Conservation (phyloP, 1,284 basidiomycete genomes). For the Fomitopsis schrenkii region DNA sequence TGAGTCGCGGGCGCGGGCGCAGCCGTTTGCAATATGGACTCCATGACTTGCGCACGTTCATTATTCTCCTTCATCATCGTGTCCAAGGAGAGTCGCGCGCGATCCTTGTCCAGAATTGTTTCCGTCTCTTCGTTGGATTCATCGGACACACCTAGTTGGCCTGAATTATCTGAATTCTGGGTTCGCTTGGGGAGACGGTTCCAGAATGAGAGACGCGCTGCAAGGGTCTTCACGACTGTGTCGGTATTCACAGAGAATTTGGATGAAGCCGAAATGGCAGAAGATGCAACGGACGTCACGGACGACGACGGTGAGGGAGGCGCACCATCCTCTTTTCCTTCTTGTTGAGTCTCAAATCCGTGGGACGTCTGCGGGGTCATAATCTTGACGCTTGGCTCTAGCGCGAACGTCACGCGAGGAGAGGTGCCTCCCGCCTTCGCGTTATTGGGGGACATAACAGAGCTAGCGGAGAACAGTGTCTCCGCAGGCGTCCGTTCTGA, state of each 20-base stretch:
- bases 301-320: slow-evolving; percentile 41
- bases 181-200: slow-evolving; percentile 44
- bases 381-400: slow-evolving; percentile 37
- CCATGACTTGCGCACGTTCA: slow-evolving; percentile 47
- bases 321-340: slow-evolving; percentile 15
- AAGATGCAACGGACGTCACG: slow-evolving; percentile 33
- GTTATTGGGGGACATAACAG: background rate
- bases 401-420: slow-evolving; percentile 47
- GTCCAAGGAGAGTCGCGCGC: slow-evolving; percentile 43
- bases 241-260: slow-evolving; percentile 43
- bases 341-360: slow-evolving; percentile 18
- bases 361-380: slow-evolving; percentile 30
- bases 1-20: slow-evolving; percentile 54
- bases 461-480: background rate
- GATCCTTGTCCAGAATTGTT: slow-evolving; percentile 20
- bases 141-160: background rate
- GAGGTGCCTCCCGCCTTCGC: slow-evolving; percentile 8
- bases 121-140: slow-evolving; percentile 11
- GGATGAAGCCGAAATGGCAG: slow-evolving; percentile 50
- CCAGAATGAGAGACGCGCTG: slow-evolving; percentile 72
- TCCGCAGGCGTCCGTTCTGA: slow-evolving; percentile 12
- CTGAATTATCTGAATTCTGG: slow-evolving; percentile 9
- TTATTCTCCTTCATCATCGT: slow-evolving; percentile 44
- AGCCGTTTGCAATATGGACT: slow-evolving; percentile 50
- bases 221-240: slow-evolving; percentile 56